Evolutionary conservation across 441 rosid species (phyloP).

Genomic region (Flueggea neowawraea): DNA sequence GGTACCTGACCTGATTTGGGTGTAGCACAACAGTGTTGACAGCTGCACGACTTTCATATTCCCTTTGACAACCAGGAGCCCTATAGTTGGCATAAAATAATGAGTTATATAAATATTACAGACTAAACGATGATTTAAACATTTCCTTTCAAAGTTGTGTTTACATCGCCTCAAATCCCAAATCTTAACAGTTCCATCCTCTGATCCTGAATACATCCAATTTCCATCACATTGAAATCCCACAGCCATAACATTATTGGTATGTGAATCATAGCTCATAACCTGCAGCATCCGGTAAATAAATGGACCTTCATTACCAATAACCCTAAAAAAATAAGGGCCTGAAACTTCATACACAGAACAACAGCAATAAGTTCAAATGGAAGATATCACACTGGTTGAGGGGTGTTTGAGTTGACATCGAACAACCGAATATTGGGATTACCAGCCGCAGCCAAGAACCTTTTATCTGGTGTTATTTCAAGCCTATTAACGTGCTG

Average conservation of each 20-base stretch:
- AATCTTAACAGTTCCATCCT: constrained; percentile 94
- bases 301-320: constrained; percentile 2
- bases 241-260: constrained; percentile 95
- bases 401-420: constrained; percentile 74
- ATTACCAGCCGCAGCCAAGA: constrained; percentile 88
- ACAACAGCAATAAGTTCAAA: too few relatives aligned
- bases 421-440: constrained; percentile 91
- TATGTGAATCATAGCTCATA: constrained; percentile 91
- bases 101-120: constrained; percentile 4
- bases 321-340: constrained; percentile 1
- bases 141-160: neutral
- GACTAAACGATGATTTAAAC: neutral
- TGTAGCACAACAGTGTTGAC: constrained; percentile 93
- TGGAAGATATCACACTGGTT: constrained; percentile 49
- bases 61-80: constrained; percentile 97
- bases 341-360: neutral
- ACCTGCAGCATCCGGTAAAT: constrained; percentile 39
- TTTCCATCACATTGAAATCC: constrained; percentile 98
- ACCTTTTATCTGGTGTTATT: constrained; percentile 85
- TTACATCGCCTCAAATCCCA: constrained; percentile 83
- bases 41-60: constrained; percentile 93
- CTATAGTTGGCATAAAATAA: constrained; percentile 36
- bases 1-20: constrained; percentile 76
- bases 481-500: constrained; percentile 97
- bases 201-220: constrained; percentile 99